Evolutionary conservation across 2,329 filamentous ascomycete genomes (phyloP).

Genomic region (Aspergillus fructus): DNA sequence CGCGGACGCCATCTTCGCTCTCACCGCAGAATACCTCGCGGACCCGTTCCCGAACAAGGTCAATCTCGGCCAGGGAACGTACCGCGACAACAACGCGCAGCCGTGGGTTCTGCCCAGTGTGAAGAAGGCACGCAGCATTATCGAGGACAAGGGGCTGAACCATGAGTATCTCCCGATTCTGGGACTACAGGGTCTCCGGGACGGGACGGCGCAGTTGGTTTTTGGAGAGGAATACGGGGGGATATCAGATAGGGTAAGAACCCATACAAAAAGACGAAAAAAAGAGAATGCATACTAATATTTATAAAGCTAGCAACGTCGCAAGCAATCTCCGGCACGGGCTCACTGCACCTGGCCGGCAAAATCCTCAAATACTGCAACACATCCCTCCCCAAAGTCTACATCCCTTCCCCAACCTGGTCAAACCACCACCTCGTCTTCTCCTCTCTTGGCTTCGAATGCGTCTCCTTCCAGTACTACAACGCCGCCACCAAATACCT

Average conservation of each 20-base stretch:
- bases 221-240: conserved; percentile 54
- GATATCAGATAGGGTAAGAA: conserved; percentile 16
- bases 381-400: conserved; percentile 53
- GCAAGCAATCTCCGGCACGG: conserved; percentile 90
- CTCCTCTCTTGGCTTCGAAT: conserved; percentile 73
- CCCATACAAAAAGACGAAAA: too few relatives aligned
- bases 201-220: conserved; percentile 81
- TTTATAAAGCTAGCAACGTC: conserved; percentile 38
- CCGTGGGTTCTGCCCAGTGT: conserved; percentile 93
- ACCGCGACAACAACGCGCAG: conserved; percentile 86
- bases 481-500: conserved; percentile 15
- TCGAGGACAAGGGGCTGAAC: conserved; percentile 68
- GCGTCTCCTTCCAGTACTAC: conserved; percentile 48
- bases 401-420: conserved; percentile 93
- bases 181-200: conserved; percentile 76
- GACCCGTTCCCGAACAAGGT: conserved; percentile 75
- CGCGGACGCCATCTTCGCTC: conserved; percentile 25
- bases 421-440: conserved; percentile 98
- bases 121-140: conserved; percentile 45
- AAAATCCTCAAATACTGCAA: conserved; percentile 15
- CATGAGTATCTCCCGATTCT: conserved; percentile 97
- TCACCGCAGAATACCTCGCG: conserved; percentile 58
- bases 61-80: conserved; percentile 89
- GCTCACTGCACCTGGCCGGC: conserved; percentile 26
- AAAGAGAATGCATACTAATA: too few relatives aligned